phyloP scores from a whole-genome alignment of 2,329 filamentous ascomycete genomes.

The Epichloe sp. region DNA sequence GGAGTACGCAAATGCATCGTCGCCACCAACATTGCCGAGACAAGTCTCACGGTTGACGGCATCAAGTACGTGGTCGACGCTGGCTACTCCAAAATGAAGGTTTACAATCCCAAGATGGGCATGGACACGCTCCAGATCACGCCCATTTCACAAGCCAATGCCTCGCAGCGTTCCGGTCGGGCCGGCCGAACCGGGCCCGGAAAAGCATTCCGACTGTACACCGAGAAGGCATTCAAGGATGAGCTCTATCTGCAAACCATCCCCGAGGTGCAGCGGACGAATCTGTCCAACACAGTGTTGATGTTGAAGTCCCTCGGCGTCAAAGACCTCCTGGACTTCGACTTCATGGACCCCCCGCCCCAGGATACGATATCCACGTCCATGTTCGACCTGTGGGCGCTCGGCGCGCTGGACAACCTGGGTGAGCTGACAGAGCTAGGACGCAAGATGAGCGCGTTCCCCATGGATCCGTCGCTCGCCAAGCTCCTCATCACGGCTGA shows the following conservation, averaged over 20 bases:
- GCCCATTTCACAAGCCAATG: constrained; percentile 92
- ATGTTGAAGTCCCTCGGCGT: constrained; percentile 91
- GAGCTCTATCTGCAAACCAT: constrained; percentile 96
- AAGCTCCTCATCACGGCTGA: constrained; percentile 89
- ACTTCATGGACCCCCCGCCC: constrained; percentile 97
- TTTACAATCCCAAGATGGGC: constrained; percentile 97
- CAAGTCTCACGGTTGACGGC: constrained; percentile 91
- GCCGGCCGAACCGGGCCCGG: constrained; percentile 90
- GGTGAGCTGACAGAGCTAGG: constrained; percentile 83
- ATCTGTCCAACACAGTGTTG: constrained; percentile 86
- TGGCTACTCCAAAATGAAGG: constrained; percentile 93
- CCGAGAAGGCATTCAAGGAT: constrained; percentile 87
- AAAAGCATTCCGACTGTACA: constrained; percentile 88
- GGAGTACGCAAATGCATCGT: constrained; percentile 96
- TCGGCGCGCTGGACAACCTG: constrained; percentile 86
- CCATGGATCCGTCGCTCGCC: constrained; percentile 91
- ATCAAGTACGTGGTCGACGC: constrained; percentile 99
- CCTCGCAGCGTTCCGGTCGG: constrained; percentile 82
- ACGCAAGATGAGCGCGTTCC: constrained; percentile 89
- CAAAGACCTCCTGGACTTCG: constrained; percentile 86
- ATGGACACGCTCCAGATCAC: constrained; percentile 99
- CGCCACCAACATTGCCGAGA: constrained; percentile 96
- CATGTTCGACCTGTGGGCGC: constrained; percentile 92
- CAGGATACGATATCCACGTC: constrained; percentile 97
- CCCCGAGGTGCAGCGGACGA: constrained; percentile 93